Base-by-base conservation (phyloP, 805 yeast species). In the Cyberlindnera japonica region DNA sequence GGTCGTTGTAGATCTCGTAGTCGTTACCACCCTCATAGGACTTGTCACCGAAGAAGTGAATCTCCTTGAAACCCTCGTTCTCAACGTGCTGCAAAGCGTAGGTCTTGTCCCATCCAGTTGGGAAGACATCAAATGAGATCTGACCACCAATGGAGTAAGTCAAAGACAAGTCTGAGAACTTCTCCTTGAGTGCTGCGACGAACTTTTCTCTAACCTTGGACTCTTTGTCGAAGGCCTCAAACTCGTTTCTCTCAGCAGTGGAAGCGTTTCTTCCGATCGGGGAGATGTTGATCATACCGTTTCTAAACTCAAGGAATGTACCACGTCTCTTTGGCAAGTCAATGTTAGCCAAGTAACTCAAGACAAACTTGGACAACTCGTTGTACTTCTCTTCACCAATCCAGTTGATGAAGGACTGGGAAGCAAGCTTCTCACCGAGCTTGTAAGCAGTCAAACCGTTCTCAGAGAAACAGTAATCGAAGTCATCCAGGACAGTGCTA, bases 41-140 rank as follows among this genome's bases (percentile, higher is more conserved):
- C 77, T 93, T 93, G 77, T 93, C 99, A 71, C 99, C 99, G 63
- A 93, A 93, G 81, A 93, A 93, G 74, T 93, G 98, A 58, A 93
- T 88, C 56, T 79, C 75, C 59, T 80, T 74, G 72, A 90, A 93
- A 51, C 83, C 80, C 68, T 91, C 96, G 45, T 73, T 67, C 58
- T 70, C 87, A 56, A 93, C 90, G 69, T 91, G 99, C 68, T 83
- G 89, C 63, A 93, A 78, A 68, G 95, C 87, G 74, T 91, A 93
- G 48, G 99, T 93, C 79, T 93, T 93, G 71, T 93, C 99, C 99
- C 99, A 93, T 62, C 99, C 99, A 50, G 96, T 87, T 73, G 99
- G 99, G 91, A 93, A 93, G 50, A 93, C 98, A 61, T 93, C 99
- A 59, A 93, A 93, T 25, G 98, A 91, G 65, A 93, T 93, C 77